These are phyloP conservation scores for Monosporozyma solicola DNA, from an alignment of 805 yeast species.

Conservation along the genomic window DNA sequence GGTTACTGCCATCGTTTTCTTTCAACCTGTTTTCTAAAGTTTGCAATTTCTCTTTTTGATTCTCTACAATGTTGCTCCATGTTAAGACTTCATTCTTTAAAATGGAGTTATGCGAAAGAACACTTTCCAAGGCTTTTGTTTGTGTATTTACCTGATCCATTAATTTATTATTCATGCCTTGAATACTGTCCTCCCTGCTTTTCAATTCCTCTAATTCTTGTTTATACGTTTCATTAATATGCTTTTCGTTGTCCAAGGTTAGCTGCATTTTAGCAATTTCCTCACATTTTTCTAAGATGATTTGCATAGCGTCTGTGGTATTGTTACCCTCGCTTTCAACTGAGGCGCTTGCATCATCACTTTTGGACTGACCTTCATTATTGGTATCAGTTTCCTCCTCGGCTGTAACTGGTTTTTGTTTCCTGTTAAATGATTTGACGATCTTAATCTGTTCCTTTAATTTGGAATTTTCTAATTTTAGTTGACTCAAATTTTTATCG, in stretches of 20 bases:
- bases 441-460: slow-evolving; percentile 8
- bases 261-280: slow-evolving; percentile 15
- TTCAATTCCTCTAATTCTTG: slow-evolving; percentile 7
- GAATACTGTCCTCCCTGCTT: slow-evolving; percentile 6
- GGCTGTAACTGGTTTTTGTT: neutral
- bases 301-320: slow-evolving; percentile 10
- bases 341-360: neutral
- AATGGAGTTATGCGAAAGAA: slow-evolving; percentile 10
- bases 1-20: neutral
- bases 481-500: neutral
- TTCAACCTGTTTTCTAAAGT: slow-evolving; percentile 10
- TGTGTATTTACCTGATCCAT: slow-evolving; percentile 15
- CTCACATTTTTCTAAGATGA: slow-evolving; percentile 19
- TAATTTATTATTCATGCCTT: slow-evolving; percentile 17
- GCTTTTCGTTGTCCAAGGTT: slow-evolving; percentile 13
- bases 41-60: slow-evolving; percentile 11
- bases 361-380: neutral
- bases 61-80: slow-evolving; percentile 8
- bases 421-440: neutral
- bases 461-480: slow-evolving; percentile 4
- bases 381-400: neutral
- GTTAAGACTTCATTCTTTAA: slow-evolving; percentile 13
- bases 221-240: slow-evolving; percentile 7
- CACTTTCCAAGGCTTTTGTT: slow-evolving; percentile 13
- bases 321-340: neutral